phyloP scores from a whole-genome alignment of 2,329 filamentous ascomycete genomes.

The Phaeosphaeriaceae sp. region DNA sequence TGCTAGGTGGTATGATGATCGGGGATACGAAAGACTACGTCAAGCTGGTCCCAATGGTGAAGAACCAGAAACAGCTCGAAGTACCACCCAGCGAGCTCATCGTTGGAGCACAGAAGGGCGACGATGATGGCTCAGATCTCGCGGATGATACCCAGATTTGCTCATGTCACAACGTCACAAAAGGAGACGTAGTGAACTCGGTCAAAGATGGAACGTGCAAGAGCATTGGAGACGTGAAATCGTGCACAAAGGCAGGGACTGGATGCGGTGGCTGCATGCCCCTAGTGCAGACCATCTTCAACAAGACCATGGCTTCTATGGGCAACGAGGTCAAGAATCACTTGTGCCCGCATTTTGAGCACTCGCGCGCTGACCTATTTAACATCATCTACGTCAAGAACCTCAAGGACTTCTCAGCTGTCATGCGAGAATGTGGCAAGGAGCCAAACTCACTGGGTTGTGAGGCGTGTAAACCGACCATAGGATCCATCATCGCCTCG shows the following conservation, averaged over 20 bases:
- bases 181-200: constrained; percentile 75
- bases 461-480: constrained; percentile 83
- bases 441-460: constrained; percentile 78
- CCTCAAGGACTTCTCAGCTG: constrained; percentile 72
- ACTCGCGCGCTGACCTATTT: constrained; percentile 87
- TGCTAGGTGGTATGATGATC: constrained; percentile 97
- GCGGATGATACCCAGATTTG: constrained; percentile 88
- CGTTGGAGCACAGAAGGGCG: constrained; percentile 75
- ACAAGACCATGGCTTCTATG: constrained; percentile 83
- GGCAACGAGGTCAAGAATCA: constrained; percentile 88
- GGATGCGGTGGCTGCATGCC: constrained; percentile 92
- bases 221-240: constrained; percentile 81
- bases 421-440: constrained; percentile 81
- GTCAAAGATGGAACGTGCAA: constrained; percentile 83
- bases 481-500: constrained; percentile 81
- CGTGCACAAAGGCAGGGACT: constrained; percentile 89
- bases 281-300: constrained; percentile 87
- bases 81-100: constrained; percentile 83
- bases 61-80: constrained; percentile 80
- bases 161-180: constrained; percentile 91
- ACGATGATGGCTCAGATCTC: constrained; percentile 79
- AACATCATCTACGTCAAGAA: constrained; percentile 86
- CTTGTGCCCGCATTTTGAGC: constrained; percentile 82
- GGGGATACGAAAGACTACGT: constrained; percentile 90
- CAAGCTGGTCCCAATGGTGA: constrained; percentile 86